Evolutionary conservation across 192 early-diverging fungal genomes (phyloP), one percentile per base, ranked within the genome.

Genomic region (Backusella sp.): DNA sequence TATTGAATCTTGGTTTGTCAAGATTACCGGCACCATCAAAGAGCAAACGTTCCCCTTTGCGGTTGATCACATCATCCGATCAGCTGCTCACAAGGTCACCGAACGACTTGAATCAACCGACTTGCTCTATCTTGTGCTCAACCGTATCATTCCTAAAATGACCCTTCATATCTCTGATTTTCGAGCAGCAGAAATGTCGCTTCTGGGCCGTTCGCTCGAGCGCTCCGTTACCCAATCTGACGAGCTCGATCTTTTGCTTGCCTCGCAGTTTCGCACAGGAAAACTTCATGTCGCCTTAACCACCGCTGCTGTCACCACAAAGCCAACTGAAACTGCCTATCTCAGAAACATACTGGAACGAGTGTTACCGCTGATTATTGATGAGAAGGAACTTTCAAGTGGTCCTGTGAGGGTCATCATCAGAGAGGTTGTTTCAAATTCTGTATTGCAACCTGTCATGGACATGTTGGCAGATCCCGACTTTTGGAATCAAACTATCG

Each of bases 401-500:
- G 79, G 75, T 3, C 81, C 91, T 19, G 85, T 95, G 65, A 74
- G 83, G 12, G 77, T 90, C 30, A 69, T 97, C 15, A 75, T 97
- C 3, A 82, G 95, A 12, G 97, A 98, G 78, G 80, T 98, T 9
- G 70, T 96, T 11, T 84, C 85, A 0, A 88, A 91, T 12, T 85
- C 90, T 0, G 79, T 97, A 8, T 53, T 98, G 7, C 85, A 88
- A 32, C 94, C 95, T 1, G 65, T 92, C 0, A 73, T 96, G 30
- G 81, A 90, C 19, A 85, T 87, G 41, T 44, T 97, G 34, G 84
- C 91, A 0, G 96, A 97, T 56, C 93, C 96, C 1, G 95, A 97
- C 80, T 97, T 90, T 49, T 91, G 92, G 87, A 97, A 97, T 80
- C 90, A 94, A 74, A 86, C 89, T 17, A 80, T 97, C n/a, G 91